A percentile compares a stretch with the other conserved stretches of the same genome.
These are phyloP conservation scores for Kurtzmaniella cleridarum DNA, from an alignment of 805 yeast genomes.

Conservation along the genomic window DNA sequence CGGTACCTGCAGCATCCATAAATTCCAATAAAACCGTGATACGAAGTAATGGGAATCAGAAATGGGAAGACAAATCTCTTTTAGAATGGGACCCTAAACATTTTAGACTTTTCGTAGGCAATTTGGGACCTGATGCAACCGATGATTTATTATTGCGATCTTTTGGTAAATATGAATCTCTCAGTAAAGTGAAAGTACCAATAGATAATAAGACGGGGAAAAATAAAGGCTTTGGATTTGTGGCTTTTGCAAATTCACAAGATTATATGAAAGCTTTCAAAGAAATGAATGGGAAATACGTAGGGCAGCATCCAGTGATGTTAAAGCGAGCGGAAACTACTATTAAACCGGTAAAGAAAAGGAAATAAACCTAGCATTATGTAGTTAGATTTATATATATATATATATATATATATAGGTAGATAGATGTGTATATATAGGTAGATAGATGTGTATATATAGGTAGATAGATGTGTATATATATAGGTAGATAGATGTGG, in stretches of 20 bases:
- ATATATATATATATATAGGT: no score
- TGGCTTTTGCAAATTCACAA: slow-evolving; percentile 57
- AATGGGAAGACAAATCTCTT: slow-evolving; percentile 43
- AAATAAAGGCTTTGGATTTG: slow-evolving; percentile 70
- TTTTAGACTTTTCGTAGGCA: slow-evolving; percentile 71
- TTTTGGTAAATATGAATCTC: slow-evolving; percentile 46
- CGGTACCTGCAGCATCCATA: background rate
- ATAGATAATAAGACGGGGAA: slow-evolving; percentile 40
- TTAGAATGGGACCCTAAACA: slow-evolving; percentile 67
- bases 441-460: no score
- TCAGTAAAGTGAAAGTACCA: slow-evolving; percentile 59
- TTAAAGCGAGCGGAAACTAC: slow-evolving; percentile 56
- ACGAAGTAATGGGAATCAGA: slow-evolving; percentile 41
- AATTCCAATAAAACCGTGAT: slow-evolving; percentile 27
- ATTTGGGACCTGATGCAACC: slow-evolving; percentile 61
- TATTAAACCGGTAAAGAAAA: slow-evolving; percentile 14
- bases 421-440: no score
- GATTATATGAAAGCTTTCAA: slow-evolving; percentile 69
- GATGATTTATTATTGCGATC: slow-evolving; percentile 52
- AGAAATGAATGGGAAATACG: slow-evolving; percentile 70
- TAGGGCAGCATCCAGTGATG: slow-evolving; percentile 70
- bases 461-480: no score
- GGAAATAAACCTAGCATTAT: background rate
- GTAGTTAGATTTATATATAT: no score
- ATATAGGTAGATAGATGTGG: no score